Evolutionary conservation across 345 rosid genomes (phyloP), one percentile per base, ranked within the genome.

Genomic region (Salix exigua): DNA sequence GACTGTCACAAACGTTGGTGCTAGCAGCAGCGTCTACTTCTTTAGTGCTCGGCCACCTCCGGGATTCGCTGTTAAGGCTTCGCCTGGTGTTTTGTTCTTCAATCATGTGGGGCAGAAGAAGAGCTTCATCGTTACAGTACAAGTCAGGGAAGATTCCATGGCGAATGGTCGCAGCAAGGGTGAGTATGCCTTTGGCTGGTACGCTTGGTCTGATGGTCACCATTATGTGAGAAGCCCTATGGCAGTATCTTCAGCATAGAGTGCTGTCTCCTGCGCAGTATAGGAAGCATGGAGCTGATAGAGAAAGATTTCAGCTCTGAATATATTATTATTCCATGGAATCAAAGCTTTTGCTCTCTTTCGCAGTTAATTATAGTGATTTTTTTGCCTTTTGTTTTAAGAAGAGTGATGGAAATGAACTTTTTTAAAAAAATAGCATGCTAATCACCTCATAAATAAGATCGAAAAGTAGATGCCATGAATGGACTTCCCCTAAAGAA

Each of bases 1-100:
- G 78, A 90, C 87, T 4, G 97, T 95, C 40, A 95, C 93, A 4
- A 91, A 90, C 79, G 97, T 91, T 48, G 89, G 91, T 10, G 67
- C 77, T 30, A n/a, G 46, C 11, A 79, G 78, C 1, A 84, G 85
- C 62, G 82, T 63, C 1, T 95, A 95, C 53, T 55, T 78, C 72
- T 88, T 89, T 64, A 68, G 13, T 0, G 79, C 81, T 17, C 53
- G 69, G 64, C 81, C 87, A 4, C 97, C 99, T 5, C 0, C 2
- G 7, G 94, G 96, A 37, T 82, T 90, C 35, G 44, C 80, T 1
- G 76, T 91, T 16, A 61, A 71, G 72, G 88, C 91, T 4, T 60
- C 37, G n/a, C 99, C 97, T 1, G 83, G 71, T 44, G 23, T 81
- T 46, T 63, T 95, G 80, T 37, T 17, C 30, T 95, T 93, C 40